Percentiles rank a stretch among this genome's conserved stretches.
These are phyloP conservation scores for Lepraria neglecta DNA, from an alignment of 495 filamentous ascomycete genomes.

Conservation along the genomic window DNA sequence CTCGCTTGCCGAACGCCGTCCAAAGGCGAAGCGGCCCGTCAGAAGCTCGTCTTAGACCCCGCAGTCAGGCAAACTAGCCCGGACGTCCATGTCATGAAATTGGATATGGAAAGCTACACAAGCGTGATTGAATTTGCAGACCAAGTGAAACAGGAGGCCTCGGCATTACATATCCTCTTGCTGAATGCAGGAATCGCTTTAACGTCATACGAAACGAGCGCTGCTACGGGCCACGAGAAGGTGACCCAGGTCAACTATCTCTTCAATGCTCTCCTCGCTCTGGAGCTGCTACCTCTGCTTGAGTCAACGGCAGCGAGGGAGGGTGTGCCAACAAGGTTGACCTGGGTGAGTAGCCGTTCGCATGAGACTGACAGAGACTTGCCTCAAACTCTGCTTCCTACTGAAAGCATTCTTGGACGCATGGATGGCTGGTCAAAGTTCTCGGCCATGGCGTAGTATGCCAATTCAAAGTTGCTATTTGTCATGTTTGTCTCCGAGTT, in stretches of 20 bases:
- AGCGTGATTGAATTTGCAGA: constrained; percentile 32
- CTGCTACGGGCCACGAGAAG: constrained; percentile 43
- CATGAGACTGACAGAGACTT: constrained; percentile 4
- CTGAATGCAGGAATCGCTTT: constrained; percentile 48
- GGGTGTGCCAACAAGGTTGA: constrained; percentile 28
- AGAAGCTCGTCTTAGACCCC: constrained; percentile 11
- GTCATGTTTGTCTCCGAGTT: constrained; percentile 26
- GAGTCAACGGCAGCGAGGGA: constrained; percentile 25
- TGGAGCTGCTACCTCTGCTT: constrained; percentile 43
- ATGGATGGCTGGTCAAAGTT: constrained; percentile 7
- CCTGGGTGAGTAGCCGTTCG: constrained; percentile 16
- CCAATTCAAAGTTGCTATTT: constrained; percentile 25
- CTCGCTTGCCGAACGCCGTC: constrained; percentile 28
- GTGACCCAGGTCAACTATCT: constrained; percentile 37
- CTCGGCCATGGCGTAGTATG: constrained; percentile 16
- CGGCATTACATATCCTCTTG: constrained; percentile 44
- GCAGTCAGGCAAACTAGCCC: constrained; percentile 17
- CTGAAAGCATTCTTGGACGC: neutral
- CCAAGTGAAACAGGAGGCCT: constrained; percentile 25
- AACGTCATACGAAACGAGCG: constrained; percentile 29
- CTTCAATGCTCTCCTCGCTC: constrained; percentile 42
- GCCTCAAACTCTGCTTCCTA: constrained; percentile 1
- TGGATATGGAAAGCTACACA: constrained; percentile 30
- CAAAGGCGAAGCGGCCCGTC: constrained; percentile 29
- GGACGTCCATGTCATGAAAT: constrained; percentile 22